These are phyloP conservation scores for Pseudozyma pruni DNA, from an alignment of 1,284 basidiomycete genomes.

Conservation along the genomic window DNA sequence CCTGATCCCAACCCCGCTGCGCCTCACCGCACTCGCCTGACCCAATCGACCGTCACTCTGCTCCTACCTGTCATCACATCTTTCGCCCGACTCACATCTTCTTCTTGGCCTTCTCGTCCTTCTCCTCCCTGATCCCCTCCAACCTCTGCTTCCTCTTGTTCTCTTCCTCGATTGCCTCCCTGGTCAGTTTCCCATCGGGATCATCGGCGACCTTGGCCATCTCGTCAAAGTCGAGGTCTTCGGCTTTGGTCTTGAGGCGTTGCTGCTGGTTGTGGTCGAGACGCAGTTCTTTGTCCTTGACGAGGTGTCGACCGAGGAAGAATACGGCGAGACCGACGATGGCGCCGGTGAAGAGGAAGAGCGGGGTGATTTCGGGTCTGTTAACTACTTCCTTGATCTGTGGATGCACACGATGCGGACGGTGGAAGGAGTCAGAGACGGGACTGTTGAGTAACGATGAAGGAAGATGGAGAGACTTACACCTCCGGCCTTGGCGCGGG, in stretches of 20 bases:
- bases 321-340: constrained; percentile 45
- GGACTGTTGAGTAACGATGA: no score
- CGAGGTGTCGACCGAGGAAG: constrained; percentile 30
- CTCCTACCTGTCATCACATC: background rate
- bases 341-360: constrained; percentile 45
- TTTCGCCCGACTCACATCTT: constrained; percentile 15
- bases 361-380: constrained; percentile 46
- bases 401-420: background rate
- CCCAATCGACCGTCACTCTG: no score
- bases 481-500: constrained; percentile 18
- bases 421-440: background rate
- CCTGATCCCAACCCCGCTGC: background rate
- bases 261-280: constrained; percentile 28
- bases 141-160: constrained; percentile 13
- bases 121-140: constrained; percentile 22
- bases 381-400: constrained; percentile 35
- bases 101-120: constrained; percentile 28
- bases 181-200: constrained; percentile 40
- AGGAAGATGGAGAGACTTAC: no score
- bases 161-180: constrained; percentile 31
- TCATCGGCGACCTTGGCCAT: constrained; percentile 40
- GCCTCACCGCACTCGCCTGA: no score
- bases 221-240: constrained; percentile 32
- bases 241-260: constrained; percentile 25
- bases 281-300: constrained; percentile 39